Evolutionary conservation across 129 eudicot species (phyloP).

Genomic region (carrot (Daucus carota)): DNA sequence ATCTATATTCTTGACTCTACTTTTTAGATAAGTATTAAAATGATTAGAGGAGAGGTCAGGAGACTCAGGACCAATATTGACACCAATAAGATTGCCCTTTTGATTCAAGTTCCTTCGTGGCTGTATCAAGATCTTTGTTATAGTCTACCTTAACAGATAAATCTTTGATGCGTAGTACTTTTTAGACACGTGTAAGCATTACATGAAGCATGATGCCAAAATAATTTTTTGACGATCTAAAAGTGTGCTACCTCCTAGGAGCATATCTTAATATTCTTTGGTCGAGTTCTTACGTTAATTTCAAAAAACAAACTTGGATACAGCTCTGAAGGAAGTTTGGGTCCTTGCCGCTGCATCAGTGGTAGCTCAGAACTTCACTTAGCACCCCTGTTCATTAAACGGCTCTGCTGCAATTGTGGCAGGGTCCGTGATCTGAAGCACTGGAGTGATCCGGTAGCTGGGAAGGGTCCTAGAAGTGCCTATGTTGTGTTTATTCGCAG

Average conservation of each 20-base stretch:
- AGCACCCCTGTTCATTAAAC: not conserved
- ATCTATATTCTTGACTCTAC: not conserved
- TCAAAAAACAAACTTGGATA: not conserved
- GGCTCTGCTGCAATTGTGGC: conserved; percentile 4
- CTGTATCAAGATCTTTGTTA: not conserved
- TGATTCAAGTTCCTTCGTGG: not conserved
- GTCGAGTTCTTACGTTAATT: not conserved
- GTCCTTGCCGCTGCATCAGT: not conserved
- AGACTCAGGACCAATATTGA: not conserved
- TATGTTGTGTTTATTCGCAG: not conserved
- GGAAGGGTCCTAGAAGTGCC: not conserved
- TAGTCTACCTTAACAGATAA: not conserved
- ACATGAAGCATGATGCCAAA: not conserved
- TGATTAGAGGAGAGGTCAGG: not conserved
- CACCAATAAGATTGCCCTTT: not conserved
- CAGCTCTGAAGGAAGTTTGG: conserved; percentile 4
- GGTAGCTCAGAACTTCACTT: not conserved
- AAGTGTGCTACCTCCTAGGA: not conserved
- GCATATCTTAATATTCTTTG: not conserved
- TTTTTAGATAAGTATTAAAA: not conserved
- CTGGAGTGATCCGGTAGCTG: conserved; percentile 8
- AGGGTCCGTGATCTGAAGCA: not conserved
- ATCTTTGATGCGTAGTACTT: not conserved
- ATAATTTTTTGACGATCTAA: not conserved
- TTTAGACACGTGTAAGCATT: not conserved